Conservation (phyloP, 805 yeast species). For the Kockiozyma suomiensis region DNA sequence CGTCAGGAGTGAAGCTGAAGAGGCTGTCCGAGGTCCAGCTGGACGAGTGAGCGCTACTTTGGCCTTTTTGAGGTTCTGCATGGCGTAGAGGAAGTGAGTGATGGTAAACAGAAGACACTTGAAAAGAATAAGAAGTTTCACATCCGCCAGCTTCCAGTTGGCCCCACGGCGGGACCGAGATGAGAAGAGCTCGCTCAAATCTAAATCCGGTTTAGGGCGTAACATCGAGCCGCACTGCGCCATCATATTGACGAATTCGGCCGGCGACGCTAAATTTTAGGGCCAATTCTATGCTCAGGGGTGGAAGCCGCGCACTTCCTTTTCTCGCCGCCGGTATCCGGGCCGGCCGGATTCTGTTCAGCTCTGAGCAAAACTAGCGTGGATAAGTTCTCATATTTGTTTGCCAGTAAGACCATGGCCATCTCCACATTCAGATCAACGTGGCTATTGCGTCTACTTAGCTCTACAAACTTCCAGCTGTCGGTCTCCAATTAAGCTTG, state of each 20-base stretch:
- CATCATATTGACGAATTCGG: not conserved
- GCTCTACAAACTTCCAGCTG: not conserved
- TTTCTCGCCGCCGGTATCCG: not conserved
- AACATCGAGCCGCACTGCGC: not conserved
- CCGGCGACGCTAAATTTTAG: not conserved
- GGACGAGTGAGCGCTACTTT: conserved; percentile 22
- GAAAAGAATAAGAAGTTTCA: not conserved
- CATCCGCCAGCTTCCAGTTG: not conserved
- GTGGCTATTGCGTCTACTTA: too few relatives aligned
- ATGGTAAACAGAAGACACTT: not conserved
- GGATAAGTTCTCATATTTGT: not conserved
- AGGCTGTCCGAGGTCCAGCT: conserved; percentile 13
- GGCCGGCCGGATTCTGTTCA: not conserved
- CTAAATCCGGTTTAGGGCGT: not conserved
- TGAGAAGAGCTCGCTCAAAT: not conserved
- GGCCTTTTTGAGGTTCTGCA: conserved; percentile 20
- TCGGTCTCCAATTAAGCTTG: not conserved
- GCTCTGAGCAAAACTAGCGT: too few relatives aligned
- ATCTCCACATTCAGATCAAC: too few relatives aligned
- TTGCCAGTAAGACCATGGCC: too few relatives aligned
- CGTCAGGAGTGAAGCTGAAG: conserved; percentile 8
- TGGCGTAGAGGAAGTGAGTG: not conserved
- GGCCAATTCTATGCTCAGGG: not conserved
- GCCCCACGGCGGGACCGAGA: not conserved
- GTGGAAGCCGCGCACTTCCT: too few relatives aligned